Evolutionary conservation across 257 asterid genomes (phyloP).

Genomic region (Solanum sparsipilum): DNA sequence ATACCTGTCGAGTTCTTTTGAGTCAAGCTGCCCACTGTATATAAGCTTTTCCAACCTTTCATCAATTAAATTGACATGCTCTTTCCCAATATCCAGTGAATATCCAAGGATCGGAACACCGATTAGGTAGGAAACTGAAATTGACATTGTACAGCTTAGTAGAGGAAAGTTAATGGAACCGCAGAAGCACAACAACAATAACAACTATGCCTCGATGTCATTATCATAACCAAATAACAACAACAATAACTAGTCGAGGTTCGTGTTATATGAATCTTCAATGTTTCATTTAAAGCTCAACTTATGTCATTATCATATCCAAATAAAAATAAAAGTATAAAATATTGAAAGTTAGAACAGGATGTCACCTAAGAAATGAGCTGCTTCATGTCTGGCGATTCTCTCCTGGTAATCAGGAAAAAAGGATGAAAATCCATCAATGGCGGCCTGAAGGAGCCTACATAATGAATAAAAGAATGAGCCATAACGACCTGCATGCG

Average conservation of each 20-base stretch:
- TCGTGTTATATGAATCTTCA: neutral
- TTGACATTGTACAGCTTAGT: neutral
- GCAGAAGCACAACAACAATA: neutral
- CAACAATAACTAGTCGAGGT: neutral
- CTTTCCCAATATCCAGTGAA: constrained; percentile 91
- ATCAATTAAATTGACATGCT: constrained; percentile 84
- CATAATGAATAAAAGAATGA: constrained; percentile 4
- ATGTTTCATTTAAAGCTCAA: neutral
- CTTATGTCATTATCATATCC: neutral
- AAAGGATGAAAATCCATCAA: constrained; percentile 72
- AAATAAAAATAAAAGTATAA: neutral
- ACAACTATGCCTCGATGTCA: neutral
- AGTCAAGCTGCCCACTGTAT: constrained; percentile 91
- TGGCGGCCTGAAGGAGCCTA: constrained; percentile 96
- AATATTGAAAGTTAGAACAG: neutral
- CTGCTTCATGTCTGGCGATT: constrained; percentile 92
- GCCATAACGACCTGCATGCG: neutral
- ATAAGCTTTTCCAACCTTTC: constrained; percentile 76
- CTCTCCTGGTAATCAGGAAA: constrained; percentile 88
- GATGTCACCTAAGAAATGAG: constrained; percentile 77
- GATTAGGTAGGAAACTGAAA: constrained; percentile 71
- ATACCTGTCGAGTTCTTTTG: constrained; percentile 91
- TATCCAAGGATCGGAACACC: constrained; percentile 92
- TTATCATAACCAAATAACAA: too few relatives aligned
- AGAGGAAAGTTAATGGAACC: neutral